Evolutionary conservation across 768 basidiomycete species (phyloP), one percentile per base, ranked within the genome.

Genomic region (Pulveroboletus sp.): DNA sequence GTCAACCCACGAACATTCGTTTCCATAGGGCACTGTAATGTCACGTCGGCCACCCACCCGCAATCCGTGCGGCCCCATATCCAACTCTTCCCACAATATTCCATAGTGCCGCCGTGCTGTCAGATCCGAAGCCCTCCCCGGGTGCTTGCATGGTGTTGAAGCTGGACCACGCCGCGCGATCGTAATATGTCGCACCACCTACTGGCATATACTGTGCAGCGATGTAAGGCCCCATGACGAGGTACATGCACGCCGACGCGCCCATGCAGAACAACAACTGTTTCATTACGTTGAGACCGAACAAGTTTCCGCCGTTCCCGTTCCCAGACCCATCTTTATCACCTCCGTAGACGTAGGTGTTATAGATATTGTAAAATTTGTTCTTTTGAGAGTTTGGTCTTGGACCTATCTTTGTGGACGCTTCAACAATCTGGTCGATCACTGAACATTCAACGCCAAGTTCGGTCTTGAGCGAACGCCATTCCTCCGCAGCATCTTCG

Each of bases 301-400:
- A 66, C 44, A 65, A 55, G 13, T 55, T 31, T 10, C 55, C 56
- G 24, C 51, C 53, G 13, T 44, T 42, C 17, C 53, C 47, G 36
- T 42, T 50, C 43, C 65, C 55, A 17, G 62, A 46, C 17, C 67
- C 65, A 20, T 69, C 72, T 45, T 74, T 71, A 54, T 76, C 70
- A 43, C 67, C 67, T 17, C 75, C 73, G 50, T 77, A 76, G 32
- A 79, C 73, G 49, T 79, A 79, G 21, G 87, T 90, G 66, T 91
- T 91, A 67, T 91, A 90, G 61, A 91, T 87, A 67, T 90, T 91
- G 71, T 87, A 91, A 64, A 91, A 90, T 42, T 82, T 75, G 44
- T 78, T 75, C 40, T 72, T 69, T 12, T 75, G 70, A 50, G 64
- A 51, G 31, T 63, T 66, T 14, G 69, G 69, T 45, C 61, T 49